Evolutionary conservation across 371 early-diverging fungal species (phyloP), one percentile per base, ranked within the genome.

Genomic region (Mortierella sp.): DNA sequence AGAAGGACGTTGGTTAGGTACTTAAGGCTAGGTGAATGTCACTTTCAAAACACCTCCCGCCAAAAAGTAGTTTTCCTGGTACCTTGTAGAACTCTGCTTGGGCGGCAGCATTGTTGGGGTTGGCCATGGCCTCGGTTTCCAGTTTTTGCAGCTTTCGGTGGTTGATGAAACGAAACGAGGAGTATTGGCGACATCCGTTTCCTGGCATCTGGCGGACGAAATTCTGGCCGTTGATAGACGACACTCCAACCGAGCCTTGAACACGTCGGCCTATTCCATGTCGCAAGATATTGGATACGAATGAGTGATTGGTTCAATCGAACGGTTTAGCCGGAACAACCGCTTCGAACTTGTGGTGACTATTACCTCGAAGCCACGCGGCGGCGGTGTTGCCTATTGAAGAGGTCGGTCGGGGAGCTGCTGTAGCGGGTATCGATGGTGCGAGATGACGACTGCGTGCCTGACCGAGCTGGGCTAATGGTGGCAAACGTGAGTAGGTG

Each of bases 51-150:
- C 24, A 50, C 50, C 24, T 11, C 9, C 19, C 34, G 8, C 19
- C 22, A 10, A 22, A 10, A 8, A 10, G n/a, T 2, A 37, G 8
- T 61, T 31, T 10, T 61, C 37, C 26, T n/a, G 0, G 3, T 86
- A 93, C 94, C 89, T 91, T 91, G 88, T 94, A 94, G 41, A 94
- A 87, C 47, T 88, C 88, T 16, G 94, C 90, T 78, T 96, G 96
- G 47, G 89, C 90, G 19, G 77, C 65, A 19, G 92, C 78, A 81
- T 95, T 92, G 44, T 88, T 87, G 11, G 93, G 88, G 66, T 88
- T 87, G 14, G 89, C 86, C 52, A 93, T 90, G 4, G 96, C 95
- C 40, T 93, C 93, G 53, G 89, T 77, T 70, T 94, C 94, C n/a
- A 96, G 79, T 48, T 89, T 88, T 22, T 88, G 87, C 16, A 94